These are phyloP conservation scores for Cryptococcus sp. DNA, from an alignment of 1,284 basidiomycete genomes.

Conservation along the genomic window DNA sequence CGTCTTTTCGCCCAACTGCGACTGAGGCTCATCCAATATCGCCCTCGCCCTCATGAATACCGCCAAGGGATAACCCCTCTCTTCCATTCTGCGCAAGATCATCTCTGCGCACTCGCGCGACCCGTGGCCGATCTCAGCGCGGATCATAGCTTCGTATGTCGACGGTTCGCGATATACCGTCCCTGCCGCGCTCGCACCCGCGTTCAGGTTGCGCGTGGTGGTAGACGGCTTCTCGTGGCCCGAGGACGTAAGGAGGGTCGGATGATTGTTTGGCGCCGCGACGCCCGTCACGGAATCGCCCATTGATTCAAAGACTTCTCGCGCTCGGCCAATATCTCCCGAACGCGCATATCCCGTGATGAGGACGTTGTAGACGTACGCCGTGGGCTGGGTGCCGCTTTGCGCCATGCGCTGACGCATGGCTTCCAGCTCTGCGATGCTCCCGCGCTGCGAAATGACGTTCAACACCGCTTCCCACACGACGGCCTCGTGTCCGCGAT, in stretches of 20 bases:
- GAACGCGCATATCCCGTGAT: conserved; percentile 83
- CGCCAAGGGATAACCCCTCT: conserved; percentile 47
- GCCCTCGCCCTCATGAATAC: conserved; percentile 44
- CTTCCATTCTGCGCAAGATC: conserved; percentile 75
- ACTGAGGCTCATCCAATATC: conserved; percentile 30
- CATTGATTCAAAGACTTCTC: conserved; percentile 81
- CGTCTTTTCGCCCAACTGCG: background rate
- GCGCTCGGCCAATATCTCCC: conserved; percentile 69
- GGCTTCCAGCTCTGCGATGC: conserved; percentile 73
- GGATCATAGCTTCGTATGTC: conserved; percentile 82
- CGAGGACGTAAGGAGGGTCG: conserved; percentile 58
- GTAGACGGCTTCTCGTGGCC: conserved; percentile 50
- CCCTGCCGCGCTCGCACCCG: conserved; percentile 10
- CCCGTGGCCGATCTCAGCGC: conserved; percentile 80
- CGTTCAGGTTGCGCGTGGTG: conserved; percentile 53
- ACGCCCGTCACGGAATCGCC: conserved; percentile 75
- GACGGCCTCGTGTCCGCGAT: conserved; percentile 67
- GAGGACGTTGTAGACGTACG: conserved; percentile 91
- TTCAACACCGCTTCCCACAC: conserved; percentile 90
- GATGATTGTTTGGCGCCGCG: conserved; percentile 86
- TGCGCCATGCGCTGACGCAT: conserved; percentile 68
- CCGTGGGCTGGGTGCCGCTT: conserved; percentile 80
- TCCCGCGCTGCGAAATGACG: conserved; percentile 76
- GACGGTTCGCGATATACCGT: conserved; percentile 84
- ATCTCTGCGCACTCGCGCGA: conserved; percentile 69